Evolutionary conservation across 2,329 filamentous ascomycete genomes (phyloP).

Genomic region (Pseudogymnoascus sp.): DNA sequence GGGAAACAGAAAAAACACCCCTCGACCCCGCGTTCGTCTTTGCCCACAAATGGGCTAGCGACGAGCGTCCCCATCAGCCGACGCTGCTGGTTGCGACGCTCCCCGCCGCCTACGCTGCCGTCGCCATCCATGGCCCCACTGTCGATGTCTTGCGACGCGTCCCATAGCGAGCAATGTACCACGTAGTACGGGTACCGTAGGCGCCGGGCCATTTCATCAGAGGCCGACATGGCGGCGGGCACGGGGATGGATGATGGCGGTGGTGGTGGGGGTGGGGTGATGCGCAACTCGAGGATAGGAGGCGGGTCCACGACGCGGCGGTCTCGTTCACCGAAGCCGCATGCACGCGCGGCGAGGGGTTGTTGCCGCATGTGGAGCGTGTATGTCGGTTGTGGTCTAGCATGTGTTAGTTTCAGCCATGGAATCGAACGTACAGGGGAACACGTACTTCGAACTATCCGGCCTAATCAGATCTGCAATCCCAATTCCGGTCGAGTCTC

Average conservation of each 20-base stretch:
- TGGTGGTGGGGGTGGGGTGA: slow-evolving; percentile 42
- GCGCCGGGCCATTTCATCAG: slow-evolving; percentile 34
- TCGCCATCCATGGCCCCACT: slow-evolving; percentile 49
- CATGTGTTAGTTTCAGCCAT: background rate
- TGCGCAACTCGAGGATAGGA: slow-evolving; percentile 66
- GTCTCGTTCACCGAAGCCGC: slow-evolving; percentile 75
- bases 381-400: slow-evolving; percentile 12
- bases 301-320: slow-evolving; percentile 75
- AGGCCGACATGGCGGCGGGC: slow-evolving; percentile 4
- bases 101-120: slow-evolving; percentile 23
- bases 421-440: background rate
- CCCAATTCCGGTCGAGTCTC: background rate
- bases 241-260: background rate
- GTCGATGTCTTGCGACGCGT: slow-evolving; percentile 57
- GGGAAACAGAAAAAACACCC: slow-evolving; percentile 83
- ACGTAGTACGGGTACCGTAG: slow-evolving; percentile 58
- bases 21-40: slow-evolving; percentile 62
- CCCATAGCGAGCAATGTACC: slow-evolving; percentile 69
- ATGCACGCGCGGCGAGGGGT: slow-evolving; percentile 67
- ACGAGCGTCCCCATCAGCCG: slow-evolving; percentile 74
- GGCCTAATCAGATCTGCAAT: background rate
- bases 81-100: slow-evolving; percentile 58
- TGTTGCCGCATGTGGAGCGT: slow-evolving; percentile 61
- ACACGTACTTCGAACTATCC: background rate
- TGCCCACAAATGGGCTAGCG: slow-evolving; percentile 65